A percentile compares a stretch with the other conserved stretches of the same genome.
phyloP scores from a whole-genome alignment of 2,329 filamentous ascomycete species.

The Colletotrichum sp. region DNA sequence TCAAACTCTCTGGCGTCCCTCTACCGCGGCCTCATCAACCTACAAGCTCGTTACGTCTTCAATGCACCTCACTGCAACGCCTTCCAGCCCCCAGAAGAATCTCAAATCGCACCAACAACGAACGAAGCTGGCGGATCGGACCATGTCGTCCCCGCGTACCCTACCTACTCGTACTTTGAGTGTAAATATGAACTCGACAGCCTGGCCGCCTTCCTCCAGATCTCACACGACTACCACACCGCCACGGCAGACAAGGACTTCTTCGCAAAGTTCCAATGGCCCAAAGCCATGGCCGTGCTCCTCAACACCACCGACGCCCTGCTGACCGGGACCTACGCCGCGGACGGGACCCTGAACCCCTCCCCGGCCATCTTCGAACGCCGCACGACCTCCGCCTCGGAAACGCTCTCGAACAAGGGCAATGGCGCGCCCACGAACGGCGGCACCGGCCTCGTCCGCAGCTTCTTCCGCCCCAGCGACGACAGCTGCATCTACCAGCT shows the following conservation, averaged over 20 bases:
- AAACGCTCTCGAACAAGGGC: constrained; percentile 79
- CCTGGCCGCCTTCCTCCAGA: constrained; percentile 81
- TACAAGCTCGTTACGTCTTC: constrained; percentile 74
- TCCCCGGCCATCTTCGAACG: constrained; percentile 79
- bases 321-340: constrained; percentile 74
- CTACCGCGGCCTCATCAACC: constrained; percentile 77
- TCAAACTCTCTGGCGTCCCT: constrained; percentile 67
- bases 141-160: constrained; percentile 47
- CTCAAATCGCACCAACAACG: constrained; percentile 61
- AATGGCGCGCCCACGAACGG: constrained; percentile 80
- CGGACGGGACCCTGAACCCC: constrained; percentile 58
- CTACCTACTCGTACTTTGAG: constrained; percentile 80
- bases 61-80: constrained; percentile 87
- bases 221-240: constrained; percentile 80
- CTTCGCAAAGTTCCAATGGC: constrained; percentile 76
- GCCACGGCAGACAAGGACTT: constrained; percentile 74
- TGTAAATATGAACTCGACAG: constrained; percentile 95
- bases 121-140: constrained; percentile 66
- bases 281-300: constrained; percentile 71
- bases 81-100: constrained; percentile 86
- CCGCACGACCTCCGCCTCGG: constrained; percentile 73
- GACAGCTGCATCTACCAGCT: constrained; percentile 86
- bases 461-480: constrained; percentile 89
- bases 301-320: constrained; percentile 73
- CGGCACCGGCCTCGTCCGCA: constrained; percentile 81